Evolutionary conservation across 495 filamentous ascomycete genomes (phyloP).

Genomic region (Podospora anserina): DNA sequence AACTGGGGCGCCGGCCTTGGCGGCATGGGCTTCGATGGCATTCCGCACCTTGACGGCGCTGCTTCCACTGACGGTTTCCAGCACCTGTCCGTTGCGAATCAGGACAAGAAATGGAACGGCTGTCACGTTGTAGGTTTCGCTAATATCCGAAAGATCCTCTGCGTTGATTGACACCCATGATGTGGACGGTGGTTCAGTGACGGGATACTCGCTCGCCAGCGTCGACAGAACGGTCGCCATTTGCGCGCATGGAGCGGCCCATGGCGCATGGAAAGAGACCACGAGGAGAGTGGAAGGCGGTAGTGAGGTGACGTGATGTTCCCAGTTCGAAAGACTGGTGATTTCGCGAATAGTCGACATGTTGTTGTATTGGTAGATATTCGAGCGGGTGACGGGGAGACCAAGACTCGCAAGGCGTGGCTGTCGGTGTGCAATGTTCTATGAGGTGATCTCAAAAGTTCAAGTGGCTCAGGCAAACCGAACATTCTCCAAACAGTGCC

Average conservation of each 20-base stretch:
- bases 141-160: conserved; percentile 82
- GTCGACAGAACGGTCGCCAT: conserved; percentile 84
- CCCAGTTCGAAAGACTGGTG: conserved; percentile 64
- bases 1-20: conserved; percentile 25
- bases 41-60: conserved; percentile 77
- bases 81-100: conserved; percentile 61
- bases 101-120: conserved; percentile 91
- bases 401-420: too few species aligned
- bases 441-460: not conserved
- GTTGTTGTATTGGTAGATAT: not conserved
- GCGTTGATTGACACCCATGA: conserved; percentile 86
- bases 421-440: not conserved
- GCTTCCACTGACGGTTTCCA: conserved; percentile 82
- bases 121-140: conserved; percentile 85
- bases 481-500: conserved; percentile 5
- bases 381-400: too few species aligned
- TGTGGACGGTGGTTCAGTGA: conserved; percentile 59
- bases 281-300: conserved; percentile 67
- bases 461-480: not conserved
- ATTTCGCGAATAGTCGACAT: conserved; percentile 78
- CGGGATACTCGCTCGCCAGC: conserved; percentile 77
- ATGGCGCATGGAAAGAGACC: conserved; percentile 91
- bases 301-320: conserved; percentile 58
- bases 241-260: conserved; percentile 94
- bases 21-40: conserved; percentile 77